Conservation (phyloP, 768 basidiomycete genomes). For the Podaxis sp. region DNA sequence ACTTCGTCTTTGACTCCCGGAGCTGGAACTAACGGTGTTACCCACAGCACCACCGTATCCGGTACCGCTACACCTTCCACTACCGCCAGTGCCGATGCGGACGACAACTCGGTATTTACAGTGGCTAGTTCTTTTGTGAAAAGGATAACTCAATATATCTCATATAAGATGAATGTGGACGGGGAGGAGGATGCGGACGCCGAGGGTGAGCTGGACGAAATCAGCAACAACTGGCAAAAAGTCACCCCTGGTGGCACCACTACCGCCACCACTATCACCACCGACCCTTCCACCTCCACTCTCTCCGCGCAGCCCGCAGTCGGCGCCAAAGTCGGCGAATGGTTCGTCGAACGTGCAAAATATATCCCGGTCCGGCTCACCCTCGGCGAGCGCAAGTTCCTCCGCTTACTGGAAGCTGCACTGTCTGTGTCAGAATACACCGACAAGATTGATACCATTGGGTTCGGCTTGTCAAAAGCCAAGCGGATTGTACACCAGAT, state of each 20-base stretch:
- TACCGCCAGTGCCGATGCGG: slow-evolving; percentile 10
- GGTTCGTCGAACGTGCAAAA: slow-evolving; percentile 82
- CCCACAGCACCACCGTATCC: not conserved
- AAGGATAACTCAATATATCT: slow-evolving; percentile 17
- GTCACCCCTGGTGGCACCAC: slow-evolving; percentile 28
- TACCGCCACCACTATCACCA: slow-evolving; percentile 27
- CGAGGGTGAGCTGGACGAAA: slow-evolving; percentile 30
- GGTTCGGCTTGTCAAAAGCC: slow-evolving; percentile 78
- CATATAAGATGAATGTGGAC: slow-evolving; percentile 47
- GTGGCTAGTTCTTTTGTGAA: slow-evolving; percentile 16
- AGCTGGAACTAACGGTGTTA: not conserved
- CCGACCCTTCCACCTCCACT: slow-evolving; percentile 12
- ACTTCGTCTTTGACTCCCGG: not conserved
- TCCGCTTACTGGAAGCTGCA: slow-evolving; percentile 83
- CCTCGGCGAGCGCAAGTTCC: slow-evolving; percentile 75
- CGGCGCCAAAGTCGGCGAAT: slow-evolving; percentile 70
- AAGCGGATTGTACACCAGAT: slow-evolving; percentile 87
- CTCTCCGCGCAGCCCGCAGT: slow-evolving; percentile 58
- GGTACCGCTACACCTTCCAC: slow-evolving; percentile 11
- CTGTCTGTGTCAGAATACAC: slow-evolving; percentile 86
- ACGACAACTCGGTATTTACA: slow-evolving; percentile 34
- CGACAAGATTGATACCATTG: slow-evolving; percentile 84
- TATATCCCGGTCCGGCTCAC: slow-evolving; percentile 81
- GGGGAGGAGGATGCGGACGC: slow-evolving; percentile 25
- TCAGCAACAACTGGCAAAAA: slow-evolving; percentile 46